Evolutionary conservation across 1,139 yeast genomes (phyloP).

Genomic region (Candida sp.): DNA sequence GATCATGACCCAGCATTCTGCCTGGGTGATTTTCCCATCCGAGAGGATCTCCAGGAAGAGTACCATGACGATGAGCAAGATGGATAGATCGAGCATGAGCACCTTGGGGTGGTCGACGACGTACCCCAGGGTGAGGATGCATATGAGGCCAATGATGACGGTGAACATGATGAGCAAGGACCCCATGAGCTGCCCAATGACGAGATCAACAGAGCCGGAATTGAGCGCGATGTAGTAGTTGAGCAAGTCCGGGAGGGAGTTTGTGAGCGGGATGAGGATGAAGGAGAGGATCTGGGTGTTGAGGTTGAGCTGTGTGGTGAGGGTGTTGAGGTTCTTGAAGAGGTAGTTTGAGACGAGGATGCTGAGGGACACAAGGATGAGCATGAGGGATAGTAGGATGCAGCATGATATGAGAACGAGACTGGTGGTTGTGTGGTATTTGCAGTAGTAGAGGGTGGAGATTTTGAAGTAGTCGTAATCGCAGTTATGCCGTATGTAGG

Average conservation of each 20-base stretch:
- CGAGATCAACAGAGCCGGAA: constrained; percentile 36
- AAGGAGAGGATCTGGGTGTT: constrained; percentile 38
- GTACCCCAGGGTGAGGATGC: constrained; percentile 29
- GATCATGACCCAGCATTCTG: constrained; percentile 52
- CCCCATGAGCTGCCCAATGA: constrained; percentile 47
- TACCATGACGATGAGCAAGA: constrained; percentile 38
- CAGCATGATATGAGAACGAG: constrained; percentile 18
- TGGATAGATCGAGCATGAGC: constrained; percentile 34
- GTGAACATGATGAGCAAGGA: constrained; percentile 41
- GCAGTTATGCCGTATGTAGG: constrained; percentile 25
- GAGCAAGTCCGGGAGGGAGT: constrained; percentile 44
- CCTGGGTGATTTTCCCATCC: constrained; percentile 52
- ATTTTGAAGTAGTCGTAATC: constrained; percentile 27
- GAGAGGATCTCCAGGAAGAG: constrained; percentile 46
- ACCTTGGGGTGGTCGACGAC: constrained; percentile 21
- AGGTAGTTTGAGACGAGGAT: constrained; percentile 41
- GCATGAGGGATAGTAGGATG: constrained; percentile 19
- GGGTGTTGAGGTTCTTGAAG: constrained; percentile 32
- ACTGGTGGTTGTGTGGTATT: constrained; percentile 10
- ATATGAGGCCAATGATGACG: constrained; percentile 38
- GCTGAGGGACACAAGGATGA: constrained; percentile 30
- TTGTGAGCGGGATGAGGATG: constrained; percentile 42
- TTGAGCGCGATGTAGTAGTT: constrained; percentile 38
- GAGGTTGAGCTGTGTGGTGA: constrained; percentile 30
- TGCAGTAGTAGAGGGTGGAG: constrained; percentile 32